phyloP scores from a whole-genome alignment of 108 stramenopile genomes.

The Cyclotella kingstonii region DNA sequence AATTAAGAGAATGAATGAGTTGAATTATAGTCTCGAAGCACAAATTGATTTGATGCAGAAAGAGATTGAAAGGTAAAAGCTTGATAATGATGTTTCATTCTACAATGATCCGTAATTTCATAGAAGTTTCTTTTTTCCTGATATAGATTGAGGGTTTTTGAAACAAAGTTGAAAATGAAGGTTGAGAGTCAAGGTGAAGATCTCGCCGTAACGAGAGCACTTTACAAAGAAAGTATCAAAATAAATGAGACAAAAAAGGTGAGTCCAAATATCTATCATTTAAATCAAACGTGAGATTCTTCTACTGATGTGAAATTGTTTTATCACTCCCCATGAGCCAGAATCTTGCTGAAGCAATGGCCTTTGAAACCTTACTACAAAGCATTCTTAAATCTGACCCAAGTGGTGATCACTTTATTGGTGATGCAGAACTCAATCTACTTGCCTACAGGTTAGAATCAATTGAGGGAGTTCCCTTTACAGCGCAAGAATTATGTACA shows the following conservation, averaged over 20 bases:
- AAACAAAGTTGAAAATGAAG: constrained; percentile 7
- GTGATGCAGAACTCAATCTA: constrained; percentile 30
- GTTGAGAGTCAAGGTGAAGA: constrained; percentile 23
- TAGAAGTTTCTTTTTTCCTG: neutral
- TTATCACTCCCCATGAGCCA: neutral
- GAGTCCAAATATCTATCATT: neutral
- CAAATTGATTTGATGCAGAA: constrained; percentile 11
- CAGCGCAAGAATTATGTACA: constrained; percentile 15
- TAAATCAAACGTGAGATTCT: no score
- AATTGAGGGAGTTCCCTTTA: constrained; percentile 32
- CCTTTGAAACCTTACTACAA: constrained; percentile 16
- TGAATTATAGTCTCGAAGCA: constrained; percentile 17
- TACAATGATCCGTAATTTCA: neutral
- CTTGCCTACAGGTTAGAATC: constrained; percentile 21
- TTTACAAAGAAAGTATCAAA: constrained; percentile 16
- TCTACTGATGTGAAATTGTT: neutral
- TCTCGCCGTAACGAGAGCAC: constrained; percentile 5
- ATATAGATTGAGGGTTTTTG: constrained; percentile 20
- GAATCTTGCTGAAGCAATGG: constrained; percentile 32
- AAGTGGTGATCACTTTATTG: constrained; percentile 24
- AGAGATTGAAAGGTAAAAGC: constrained; percentile 20
- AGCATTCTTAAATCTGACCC: constrained; percentile 10
- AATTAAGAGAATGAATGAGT: constrained; percentile 6
- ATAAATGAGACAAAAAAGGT: constrained; percentile 18
- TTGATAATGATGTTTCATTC: neutral